phyloP scores from a whole-genome alignment of 1,139 yeast species.

The Yamadazyma blattariae region DNA sequence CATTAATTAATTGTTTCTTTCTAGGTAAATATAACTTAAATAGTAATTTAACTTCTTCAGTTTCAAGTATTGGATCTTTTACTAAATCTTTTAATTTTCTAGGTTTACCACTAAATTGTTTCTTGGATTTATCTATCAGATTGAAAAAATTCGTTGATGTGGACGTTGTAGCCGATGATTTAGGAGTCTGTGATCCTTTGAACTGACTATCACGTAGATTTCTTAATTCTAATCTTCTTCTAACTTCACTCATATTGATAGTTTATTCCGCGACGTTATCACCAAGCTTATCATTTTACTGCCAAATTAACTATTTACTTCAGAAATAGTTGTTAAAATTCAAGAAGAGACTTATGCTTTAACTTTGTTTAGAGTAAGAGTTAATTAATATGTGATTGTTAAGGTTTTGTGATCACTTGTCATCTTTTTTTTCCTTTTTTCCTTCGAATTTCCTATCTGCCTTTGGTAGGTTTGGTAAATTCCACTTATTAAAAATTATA shows the following conservation, averaged over 20 bases:
- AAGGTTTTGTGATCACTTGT: no score
- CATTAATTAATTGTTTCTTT: slow-evolving; percentile 21
- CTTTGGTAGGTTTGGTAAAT: no score
- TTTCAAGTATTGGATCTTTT: slow-evolving; percentile 10
- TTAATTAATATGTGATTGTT: no score
- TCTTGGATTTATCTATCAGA: slow-evolving; percentile 10
- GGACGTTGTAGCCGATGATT: slow-evolving; percentile 17
- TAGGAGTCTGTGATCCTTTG: slow-evolving; percentile 11
- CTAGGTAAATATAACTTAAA: slow-evolving; percentile 35
- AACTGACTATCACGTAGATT: slow-evolving; percentile 7
- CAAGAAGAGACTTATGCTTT: no score
- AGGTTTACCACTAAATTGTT: slow-evolving; percentile 5
- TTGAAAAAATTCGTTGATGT: slow-evolving; percentile 15
- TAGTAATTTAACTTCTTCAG: slow-evolving; percentile 33
- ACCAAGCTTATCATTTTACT: no score
- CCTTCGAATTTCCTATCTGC: no score
- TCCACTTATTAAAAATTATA: no score
- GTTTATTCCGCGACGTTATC: no score
- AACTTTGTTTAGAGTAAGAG: no score
- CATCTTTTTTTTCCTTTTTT: no score
- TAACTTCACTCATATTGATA: slow-evolving; percentile 3
- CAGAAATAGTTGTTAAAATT: no score
- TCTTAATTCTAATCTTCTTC: slow-evolving; percentile 1
- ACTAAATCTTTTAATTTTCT: slow-evolving; percentile 8
- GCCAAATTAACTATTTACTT: no score